Evolutionary conservation across 441 rosid species (phyloP), one percentile per base, ranked within the genome.

Genomic region (Pelargonium australe): DNA sequence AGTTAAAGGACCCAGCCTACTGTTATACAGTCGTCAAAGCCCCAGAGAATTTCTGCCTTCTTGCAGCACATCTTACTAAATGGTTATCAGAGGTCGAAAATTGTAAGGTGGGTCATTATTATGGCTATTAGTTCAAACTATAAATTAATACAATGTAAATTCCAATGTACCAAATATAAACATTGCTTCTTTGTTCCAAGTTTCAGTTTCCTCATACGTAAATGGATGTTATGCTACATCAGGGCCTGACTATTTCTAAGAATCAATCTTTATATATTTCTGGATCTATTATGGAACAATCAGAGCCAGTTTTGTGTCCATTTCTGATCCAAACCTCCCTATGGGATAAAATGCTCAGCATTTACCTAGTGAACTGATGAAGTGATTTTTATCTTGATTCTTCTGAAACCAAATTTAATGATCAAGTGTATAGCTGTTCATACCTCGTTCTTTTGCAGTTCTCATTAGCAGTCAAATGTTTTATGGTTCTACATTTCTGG

Each of bases 61-160:
- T 89, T 74, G 83, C 94, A 9, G 82, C 78, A 68, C 82, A 82
- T 58, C 85, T 91, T 72, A 83, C 96, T 49, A 86, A 80, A 73
- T 94, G 99, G 99, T 80, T 94, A 69, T 72, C 83, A 53, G 94
- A 91, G 75, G 76, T 94, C 66, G 99, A 89, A 80, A 77, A 72
- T 68, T 82, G 87, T 73, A 94, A 91, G 92, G 97, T 91, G 72
- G 82, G 79, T 81, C 65, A 14, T 37, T 69, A 66, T 80, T 44
- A 57, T 68, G 40, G 37, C 63, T 13, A 31, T 65, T 61, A 13
- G 11, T 77, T 66, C 40, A 53, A 69, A 49, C 37, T 67, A 37
- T 57, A 68, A 64, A 19, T 28, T 55, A 9, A 11, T 64, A 11
- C 55, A 60, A 12, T 65, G 6, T 43, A 20, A 1, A 19, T 43